Evolutionary conservation across 2,329 filamentous ascomycete species (phyloP).

Genomic region (Pseudocercospora fijiensis): DNA sequence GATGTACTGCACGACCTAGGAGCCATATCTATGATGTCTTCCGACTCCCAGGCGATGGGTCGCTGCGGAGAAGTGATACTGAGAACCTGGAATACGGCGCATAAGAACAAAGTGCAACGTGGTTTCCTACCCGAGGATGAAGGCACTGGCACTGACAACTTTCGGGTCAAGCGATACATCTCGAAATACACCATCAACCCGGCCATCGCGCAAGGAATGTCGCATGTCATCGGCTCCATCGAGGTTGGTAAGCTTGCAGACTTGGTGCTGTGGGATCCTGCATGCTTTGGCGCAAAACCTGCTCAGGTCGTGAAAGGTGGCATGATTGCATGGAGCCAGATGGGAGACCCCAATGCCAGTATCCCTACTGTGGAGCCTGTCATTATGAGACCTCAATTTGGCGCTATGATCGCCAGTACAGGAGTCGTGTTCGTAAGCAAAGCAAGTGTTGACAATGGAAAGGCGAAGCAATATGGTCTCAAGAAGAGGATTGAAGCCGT

Average conservation of each 20-base stretch:
- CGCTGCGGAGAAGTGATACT: slow-evolving; percentile 91
- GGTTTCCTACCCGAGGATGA: slow-evolving; percentile 75
- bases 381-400: slow-evolving; percentile 83
- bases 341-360: slow-evolving; percentile 61
- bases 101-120: slow-evolving; percentile 91
- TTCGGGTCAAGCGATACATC: slow-evolving; percentile 86
- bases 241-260: slow-evolving; percentile 90
- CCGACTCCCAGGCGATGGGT: slow-evolving; percentile 94
- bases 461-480: slow-evolving; percentile 69
- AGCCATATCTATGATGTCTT: slow-evolving; percentile 96
- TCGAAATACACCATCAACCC: slow-evolving; percentile 97
- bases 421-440: slow-evolving; percentile 82
- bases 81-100: slow-evolving; percentile 93
- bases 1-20: slow-evolving; percentile 93
- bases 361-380: slow-evolving; percentile 88
- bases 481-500: slow-evolving; percentile 79
- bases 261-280: slow-evolving; percentile 80
- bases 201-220: slow-evolving; percentile 85
- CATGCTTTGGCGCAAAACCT: slow-evolving; percentile 86
- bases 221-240: slow-evolving; percentile 79
- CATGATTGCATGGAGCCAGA: slow-evolving; percentile 76
- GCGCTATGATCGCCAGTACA: slow-evolving; percentile 58
- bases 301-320: slow-evolving; percentile 80
- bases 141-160: slow-evolving; percentile 80
- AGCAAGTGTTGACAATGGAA: slow-evolving; percentile 65